Conservation (phyloP, 2,329 filamentous ascomycete genomes). For the Sporothrix inflata region DNA sequence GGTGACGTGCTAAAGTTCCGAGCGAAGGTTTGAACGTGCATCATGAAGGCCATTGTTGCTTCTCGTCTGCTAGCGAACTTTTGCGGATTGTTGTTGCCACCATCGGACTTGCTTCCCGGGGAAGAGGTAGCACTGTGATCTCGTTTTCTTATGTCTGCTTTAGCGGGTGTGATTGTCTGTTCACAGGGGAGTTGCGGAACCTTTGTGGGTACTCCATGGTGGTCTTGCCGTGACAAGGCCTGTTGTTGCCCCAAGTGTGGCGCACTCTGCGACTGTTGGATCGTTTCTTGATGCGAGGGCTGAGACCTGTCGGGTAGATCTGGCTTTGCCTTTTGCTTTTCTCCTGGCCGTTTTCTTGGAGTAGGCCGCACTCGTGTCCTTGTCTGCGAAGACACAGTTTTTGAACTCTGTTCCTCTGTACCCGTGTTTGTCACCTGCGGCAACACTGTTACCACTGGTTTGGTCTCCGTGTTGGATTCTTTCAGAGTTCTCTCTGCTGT, state of each 20-base stretch:
- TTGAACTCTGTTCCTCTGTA: too few species aligned
- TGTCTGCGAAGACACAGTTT: background rate
- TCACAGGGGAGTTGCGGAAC: background rate
- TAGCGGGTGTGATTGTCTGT: background rate
- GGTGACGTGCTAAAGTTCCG: conserved; percentile 16
- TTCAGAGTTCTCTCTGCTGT: background rate
- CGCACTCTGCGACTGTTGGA: background rate
- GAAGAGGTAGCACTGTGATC: background rate
- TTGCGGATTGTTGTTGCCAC: background rate
- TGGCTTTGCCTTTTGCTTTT: background rate
- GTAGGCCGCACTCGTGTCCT: background rate
- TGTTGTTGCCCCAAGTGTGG: background rate
- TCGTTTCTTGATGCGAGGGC: background rate
- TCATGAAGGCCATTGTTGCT: conserved; percentile 24
- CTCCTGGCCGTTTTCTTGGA: background rate
- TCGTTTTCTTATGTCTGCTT: background rate
- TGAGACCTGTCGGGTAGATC: background rate
- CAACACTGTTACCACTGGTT: background rate
- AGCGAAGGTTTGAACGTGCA: conserved; percentile 23
- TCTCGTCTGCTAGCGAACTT: background rate
- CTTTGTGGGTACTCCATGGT: background rate
- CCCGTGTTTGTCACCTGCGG: background rate
- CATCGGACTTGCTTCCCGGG: background rate
- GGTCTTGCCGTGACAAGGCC: background rate
- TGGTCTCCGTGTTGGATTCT: background rate